Conservation (phyloP, 345 rosid species). For the Nephelium lappaceum region DNA sequence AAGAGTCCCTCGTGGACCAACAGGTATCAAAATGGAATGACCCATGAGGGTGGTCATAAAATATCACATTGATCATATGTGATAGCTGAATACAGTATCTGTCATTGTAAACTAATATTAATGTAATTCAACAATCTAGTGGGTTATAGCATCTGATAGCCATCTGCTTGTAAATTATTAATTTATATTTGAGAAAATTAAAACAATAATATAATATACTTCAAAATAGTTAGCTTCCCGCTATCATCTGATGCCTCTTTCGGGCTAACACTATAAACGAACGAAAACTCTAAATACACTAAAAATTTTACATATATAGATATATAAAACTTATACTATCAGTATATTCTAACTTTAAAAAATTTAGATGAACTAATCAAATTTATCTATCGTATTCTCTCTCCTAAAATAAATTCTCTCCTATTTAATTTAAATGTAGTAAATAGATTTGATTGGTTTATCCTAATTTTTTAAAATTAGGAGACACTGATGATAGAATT, state of each 20-base stretch:
- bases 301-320: no score
- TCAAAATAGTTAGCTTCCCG: background rate
- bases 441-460: no score
- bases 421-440: no score
- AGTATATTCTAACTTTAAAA: no score
- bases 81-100: background rate
- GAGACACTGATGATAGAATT: no score
- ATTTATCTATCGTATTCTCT: no score
- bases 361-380: no score
- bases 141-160: no score
- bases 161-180: background rate
- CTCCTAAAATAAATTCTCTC: no score
- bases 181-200: background rate
- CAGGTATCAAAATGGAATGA: background rate
- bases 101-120: background rate
- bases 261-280: background rate
- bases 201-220: background rate
- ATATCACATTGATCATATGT: background rate
- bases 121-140: background rate
- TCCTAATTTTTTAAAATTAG: no score
- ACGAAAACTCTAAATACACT: background rate
- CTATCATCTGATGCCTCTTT: background rate
- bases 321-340: no score
- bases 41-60: background rate
- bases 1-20: background rate